A percentile compares a stretch with the other conserved stretches of the same genome.
These are phyloP conservation scores for Lactifluus piperatus DNA, from an alignment of 768 basidiomycete species.

Conservation along the genomic window DNA sequence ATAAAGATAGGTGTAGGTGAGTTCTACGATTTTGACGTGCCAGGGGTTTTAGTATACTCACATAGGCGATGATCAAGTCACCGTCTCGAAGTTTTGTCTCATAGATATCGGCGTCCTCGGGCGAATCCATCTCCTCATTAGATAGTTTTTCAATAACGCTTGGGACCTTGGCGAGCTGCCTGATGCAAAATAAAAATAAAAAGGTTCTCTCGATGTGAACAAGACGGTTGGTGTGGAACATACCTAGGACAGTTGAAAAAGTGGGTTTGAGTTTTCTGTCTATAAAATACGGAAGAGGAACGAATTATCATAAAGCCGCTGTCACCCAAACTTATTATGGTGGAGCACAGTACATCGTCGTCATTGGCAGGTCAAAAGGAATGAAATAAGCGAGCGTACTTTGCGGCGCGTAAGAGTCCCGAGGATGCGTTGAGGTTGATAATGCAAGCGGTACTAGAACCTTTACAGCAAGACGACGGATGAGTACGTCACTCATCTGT, in stretches of 20 bases:
- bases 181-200: constrained; percentile 4
- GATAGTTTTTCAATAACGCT: constrained; percentile 19
- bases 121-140: constrained; percentile 29
- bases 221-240: constrained; percentile 25
- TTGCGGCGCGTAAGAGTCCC: constrained; percentile 67
- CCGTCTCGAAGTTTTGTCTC: constrained; percentile 44
- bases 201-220: background rate
- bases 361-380: background rate
- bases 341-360: constrained; percentile 2
- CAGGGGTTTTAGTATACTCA: constrained; percentile 26
- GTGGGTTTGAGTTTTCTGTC: constrained; percentile 34
- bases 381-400: constrained; percentile 37
- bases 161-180: constrained; percentile 33
- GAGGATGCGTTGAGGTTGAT: constrained; percentile 67
- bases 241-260: constrained; percentile 40
- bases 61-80: constrained; percentile 43
- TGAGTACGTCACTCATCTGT: background rate
- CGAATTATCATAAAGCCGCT: constrained; percentile 70
- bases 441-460: constrained; percentile 79
- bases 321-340: constrained; percentile 59
- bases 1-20: constrained; percentile 4
- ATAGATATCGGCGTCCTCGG: constrained; percentile 35
- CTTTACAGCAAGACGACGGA: constrained; percentile 30
- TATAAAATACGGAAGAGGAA: constrained; percentile 51
- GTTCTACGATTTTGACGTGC: background rate